Evolutionary conservation across 768 basidiomycete species (phyloP), one percentile per base, ranked within the genome.

Genomic region (Xerocomellus chrysenteron): DNA sequence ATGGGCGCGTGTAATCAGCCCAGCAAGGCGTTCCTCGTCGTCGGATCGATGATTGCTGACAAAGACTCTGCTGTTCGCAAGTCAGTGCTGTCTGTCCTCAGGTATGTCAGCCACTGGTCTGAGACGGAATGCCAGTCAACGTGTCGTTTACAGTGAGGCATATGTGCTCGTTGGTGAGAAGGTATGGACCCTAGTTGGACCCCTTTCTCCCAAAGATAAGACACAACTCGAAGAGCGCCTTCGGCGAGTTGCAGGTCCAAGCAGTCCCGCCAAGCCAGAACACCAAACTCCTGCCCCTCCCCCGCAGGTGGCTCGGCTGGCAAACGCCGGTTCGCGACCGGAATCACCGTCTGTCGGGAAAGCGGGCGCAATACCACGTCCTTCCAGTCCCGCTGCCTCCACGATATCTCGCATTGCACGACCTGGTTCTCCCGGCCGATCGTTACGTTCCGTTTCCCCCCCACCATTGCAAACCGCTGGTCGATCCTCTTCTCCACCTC

Each of bases 161-260:
- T 96, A 94, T 68, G 77, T 82, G 10, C 79, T 92, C 14, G 82
- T 90, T 19, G 94, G 94, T 19, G 94, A 96, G 65, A 88, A 85
- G 63, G 83, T 94, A 13, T 95, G 90, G 91, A 75, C 81, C 12
- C 72, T 88, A 11, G 89, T 94, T 43, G 92, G 92, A 1, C 63
- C 78, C 10, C 75, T 97, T 30, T 81, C 87, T 44, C 76, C 89
- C 5, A 96, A 96, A 70, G 94, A 95, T 66, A 94, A 90, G 66
- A 93, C 92, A 10, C 92, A 94, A 65, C 81, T 97, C 32, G 94
- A 96, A 71, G 94, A 95, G 66, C 83, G 92, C 9, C 74, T 97
- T 30, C 87, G 90, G 45, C 87, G 92, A 35, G 83, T 92, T n/a
- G 77, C 86, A 32, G 87, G 87, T 7, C 83, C 88, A 33, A 82